Evolutionary conservation across 768 basidiomycete species (phyloP).

Genomic region (Leccinum subgranulosum): DNA sequence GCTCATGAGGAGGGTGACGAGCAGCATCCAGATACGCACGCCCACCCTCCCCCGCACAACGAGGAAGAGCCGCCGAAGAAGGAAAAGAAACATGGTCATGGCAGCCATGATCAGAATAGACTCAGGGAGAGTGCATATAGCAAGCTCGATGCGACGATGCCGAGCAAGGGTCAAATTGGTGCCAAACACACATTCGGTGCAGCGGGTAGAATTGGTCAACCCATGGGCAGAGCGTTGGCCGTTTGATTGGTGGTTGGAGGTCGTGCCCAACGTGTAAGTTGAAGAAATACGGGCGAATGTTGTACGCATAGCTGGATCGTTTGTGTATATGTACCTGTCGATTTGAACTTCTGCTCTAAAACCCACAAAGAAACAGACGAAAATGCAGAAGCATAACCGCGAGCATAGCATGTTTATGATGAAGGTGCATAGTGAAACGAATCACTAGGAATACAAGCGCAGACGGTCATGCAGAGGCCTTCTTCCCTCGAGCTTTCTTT

Average conservation of each 20-base stretch:
- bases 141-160: conserved; percentile 47
- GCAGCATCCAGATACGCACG: conserved; percentile 1
- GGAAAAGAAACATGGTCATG: conserved; percentile 44
- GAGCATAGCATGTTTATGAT: conserved; percentile 17
- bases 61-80: conserved; percentile 48
- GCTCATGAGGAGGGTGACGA: conserved; percentile 36
- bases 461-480: conserved; percentile 32
- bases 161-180: conserved; percentile 41
- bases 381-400: conserved; percentile 3
- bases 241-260: conserved; percentile 21
- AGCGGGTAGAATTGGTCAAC: conserved; percentile 55
- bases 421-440: conserved; percentile 17
- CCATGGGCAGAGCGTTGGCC: conserved; percentile 43
- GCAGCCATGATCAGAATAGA: conserved; percentile 41
- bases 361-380: background rate
- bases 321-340: conserved; percentile 21
- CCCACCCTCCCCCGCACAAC: conserved; percentile 33
- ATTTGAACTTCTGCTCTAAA: conserved; percentile 1
- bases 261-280: background rate
- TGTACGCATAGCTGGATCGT: conserved; percentile 9
- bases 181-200: conserved; percentile 39
- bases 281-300: background rate
- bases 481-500: conserved; percentile 75
- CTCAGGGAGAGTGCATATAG: conserved; percentile 41
- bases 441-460: conserved; percentile 26